Percentiles rank a stretch among this genome's conserved stretches.
Evolutionary conservation across 2,329 filamentous ascomycete genomes (phyloP).

Genomic region (Passalora sequoiae): DNA sequence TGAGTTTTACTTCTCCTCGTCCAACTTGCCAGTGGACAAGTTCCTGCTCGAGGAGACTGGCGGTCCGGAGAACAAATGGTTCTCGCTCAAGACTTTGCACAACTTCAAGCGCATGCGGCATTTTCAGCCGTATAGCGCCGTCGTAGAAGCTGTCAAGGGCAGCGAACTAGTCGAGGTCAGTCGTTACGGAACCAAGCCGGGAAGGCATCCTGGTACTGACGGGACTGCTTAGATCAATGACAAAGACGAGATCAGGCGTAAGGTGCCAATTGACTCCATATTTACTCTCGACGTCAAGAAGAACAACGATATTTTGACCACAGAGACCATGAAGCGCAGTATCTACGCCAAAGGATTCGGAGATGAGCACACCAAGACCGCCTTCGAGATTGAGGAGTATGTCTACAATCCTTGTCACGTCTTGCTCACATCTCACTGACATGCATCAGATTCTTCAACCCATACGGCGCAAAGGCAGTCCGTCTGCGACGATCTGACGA

Average conservation of each 20-base stretch:
- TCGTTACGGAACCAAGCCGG: too few species aligned
- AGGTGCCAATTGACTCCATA: slow-evolving; percentile 57
- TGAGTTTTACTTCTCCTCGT: slow-evolving; percentile 93
- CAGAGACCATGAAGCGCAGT: slow-evolving; percentile 65
- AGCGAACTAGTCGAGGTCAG: slow-evolving; percentile 61
- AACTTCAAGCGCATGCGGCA: slow-evolving; percentile 93
- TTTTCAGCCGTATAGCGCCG: slow-evolving; percentile 80
- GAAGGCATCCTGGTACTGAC: too few species aligned
- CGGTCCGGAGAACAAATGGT: slow-evolving; percentile 73
- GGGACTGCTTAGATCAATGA: slow-evolving; percentile 61
- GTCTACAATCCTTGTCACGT: background rate
- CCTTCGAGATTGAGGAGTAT: slow-evolving; percentile 80
- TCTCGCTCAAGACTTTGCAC: slow-evolving; percentile 71
- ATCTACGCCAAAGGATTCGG: slow-evolving; percentile 95
- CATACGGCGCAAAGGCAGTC: slow-evolving; percentile 74
- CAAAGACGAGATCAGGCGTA: slow-evolving; percentile 69
- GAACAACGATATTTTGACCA: slow-evolving; percentile 52
- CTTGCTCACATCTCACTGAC: background rate
- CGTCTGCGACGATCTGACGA: slow-evolving; percentile 73
- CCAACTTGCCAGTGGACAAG: slow-evolving; percentile 82
- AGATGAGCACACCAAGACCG: slow-evolving; percentile 72
- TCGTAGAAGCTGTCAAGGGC: slow-evolving; percentile 76
- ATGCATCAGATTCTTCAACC: slow-evolving; percentile 62
- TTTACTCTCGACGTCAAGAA: slow-evolving; percentile 50
- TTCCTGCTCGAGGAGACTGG: slow-evolving; percentile 76